phyloP scores from a whole-genome alignment of 73 alveolate genomes.

The Paramecium primaurelia region DNA sequence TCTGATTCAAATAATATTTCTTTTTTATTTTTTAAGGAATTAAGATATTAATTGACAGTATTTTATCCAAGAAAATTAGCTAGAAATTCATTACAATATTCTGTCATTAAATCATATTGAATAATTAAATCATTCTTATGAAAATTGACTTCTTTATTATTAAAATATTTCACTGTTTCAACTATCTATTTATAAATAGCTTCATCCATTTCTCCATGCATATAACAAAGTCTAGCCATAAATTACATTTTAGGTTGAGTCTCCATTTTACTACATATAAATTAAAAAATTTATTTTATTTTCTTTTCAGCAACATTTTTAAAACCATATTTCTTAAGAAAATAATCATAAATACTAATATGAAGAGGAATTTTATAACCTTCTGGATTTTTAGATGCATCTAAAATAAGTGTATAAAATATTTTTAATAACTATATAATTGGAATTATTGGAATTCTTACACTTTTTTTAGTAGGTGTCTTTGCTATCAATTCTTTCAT shows the following conservation, averaged over 20 bases:
- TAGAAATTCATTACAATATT: neutral
- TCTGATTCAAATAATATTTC: neutral
- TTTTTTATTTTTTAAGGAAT: neutral
- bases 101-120: neutral
- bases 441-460: neutral
- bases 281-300: slow-evolving; percentile 29
- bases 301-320: slow-evolving; percentile 78
- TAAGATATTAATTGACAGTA: neutral
- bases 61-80: neutral
- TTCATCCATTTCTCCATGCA: slow-evolving; percentile 45
- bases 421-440: neutral
- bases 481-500: neutral
- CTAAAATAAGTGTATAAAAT: neutral
- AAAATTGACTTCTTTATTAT: neutral
- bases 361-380: slow-evolving; percentile 19
- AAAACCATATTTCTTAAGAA: slow-evolving; percentile 72
- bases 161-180: neutral
- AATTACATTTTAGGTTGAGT: neutral
- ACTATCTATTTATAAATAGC: neutral
- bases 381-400: neutral
- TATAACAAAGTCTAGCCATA: slow-evolving; percentile 24
- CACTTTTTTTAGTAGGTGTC: neutral
- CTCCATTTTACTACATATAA: neutral
- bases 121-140: neutral
- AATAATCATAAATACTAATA: slow-evolving; percentile 62